Base-by-base conservation (phyloP, 352 stramenopile species). In the Phytopythium montanum region DNA sequence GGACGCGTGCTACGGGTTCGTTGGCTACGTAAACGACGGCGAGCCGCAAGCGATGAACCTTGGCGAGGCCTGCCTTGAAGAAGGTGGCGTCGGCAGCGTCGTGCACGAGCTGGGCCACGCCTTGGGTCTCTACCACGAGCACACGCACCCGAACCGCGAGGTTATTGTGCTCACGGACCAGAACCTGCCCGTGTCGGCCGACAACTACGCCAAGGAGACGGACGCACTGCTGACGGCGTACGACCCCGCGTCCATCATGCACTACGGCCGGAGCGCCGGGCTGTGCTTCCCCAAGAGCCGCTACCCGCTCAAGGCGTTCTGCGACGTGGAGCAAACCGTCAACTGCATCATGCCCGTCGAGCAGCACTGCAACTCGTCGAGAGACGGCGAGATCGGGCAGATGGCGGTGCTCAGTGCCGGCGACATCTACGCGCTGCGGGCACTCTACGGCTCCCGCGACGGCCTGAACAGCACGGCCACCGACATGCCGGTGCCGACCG, bases 211-310 rank as follows among this genome's bases (percentile, higher is more conserved):
- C 23, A 88, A 86, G 56, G 76, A 73, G 44, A 76, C 64, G 14
- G 66, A 87, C 56, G 80, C 78, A 2, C 71, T 72, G 1, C 54
- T 89, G 36, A 92, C 81, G 50, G 66, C 76, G 48, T 92, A 92
- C 59, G 80, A 92, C 60, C 72, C 70, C 5, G 65, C 69, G 25
- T 90, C 80, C 46, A 89, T 92, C 67, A 92, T 92, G 82, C 82
- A 92, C 66, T 92, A 92, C 41, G 77, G 79, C 10, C 75, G 73
- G 45, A 72, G 61, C 26, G 76, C 76, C 0, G 82, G 78, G 1
- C 69, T 92, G 10, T 92, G 82, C 65, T 81, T 92, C 34, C 82
- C 82, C 2, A 89, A 89, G 62, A 65, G 79, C 21, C 60, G 85
- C 38, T 86, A 89, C 50, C 70, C 76, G 18, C 68, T 86, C 29